Evolutionary conservation across 2,329 filamentous ascomycete species (phyloP), one percentile per base, ranked within the genome.

Genomic region (Aureobasidium vineae): DNA sequence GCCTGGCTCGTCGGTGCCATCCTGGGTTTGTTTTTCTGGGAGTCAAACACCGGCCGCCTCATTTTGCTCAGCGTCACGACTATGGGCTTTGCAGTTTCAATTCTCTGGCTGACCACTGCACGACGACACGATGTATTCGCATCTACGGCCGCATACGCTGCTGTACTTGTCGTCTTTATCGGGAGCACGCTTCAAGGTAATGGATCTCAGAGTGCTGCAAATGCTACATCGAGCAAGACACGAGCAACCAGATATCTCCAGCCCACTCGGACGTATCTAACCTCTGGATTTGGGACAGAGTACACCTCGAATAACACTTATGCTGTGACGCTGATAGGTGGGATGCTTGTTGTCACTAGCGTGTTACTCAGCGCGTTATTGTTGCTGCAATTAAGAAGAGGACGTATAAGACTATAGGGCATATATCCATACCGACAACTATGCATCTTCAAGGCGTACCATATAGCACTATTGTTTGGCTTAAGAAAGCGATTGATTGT

Each of bases 161-260:
- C 67, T 52, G 56, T 81, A 10, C 93, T 94, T 75, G 76, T 90
- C 50, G 78, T 82, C 1, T 75, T 83, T 41, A 91, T 92, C 74
- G 83, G 81, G 3, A 49, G 28, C 21, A 49, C 57, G 41, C 43
- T 49, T 5, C 41, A 61, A n/a, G 21, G 10, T 19, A 31, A 19
- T 19, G 52, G 19, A 15, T 8, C 38, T 41, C 15, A 19, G 11
- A n/a, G 11, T 3, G 21, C 6, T 2, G 15, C 21, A 2, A 59
- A 40, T 21, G 16, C 38, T 19, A 31, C 38, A 2, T 45, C 38
- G 26, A 59, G 16, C 10, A 45, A 33, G 16, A 45, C 26, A 59
- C 54, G 54, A n/a, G 5, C 21, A 1, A 5, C 13, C 16, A 41
- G 36, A 19, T 31, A 15, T 11, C 2, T 33, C 15, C 36, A 59